phyloP scores from a whole-genome alignment of 202 grass and related monocot genomes.

The Bolboschoenoplectus hybrid region DNA sequence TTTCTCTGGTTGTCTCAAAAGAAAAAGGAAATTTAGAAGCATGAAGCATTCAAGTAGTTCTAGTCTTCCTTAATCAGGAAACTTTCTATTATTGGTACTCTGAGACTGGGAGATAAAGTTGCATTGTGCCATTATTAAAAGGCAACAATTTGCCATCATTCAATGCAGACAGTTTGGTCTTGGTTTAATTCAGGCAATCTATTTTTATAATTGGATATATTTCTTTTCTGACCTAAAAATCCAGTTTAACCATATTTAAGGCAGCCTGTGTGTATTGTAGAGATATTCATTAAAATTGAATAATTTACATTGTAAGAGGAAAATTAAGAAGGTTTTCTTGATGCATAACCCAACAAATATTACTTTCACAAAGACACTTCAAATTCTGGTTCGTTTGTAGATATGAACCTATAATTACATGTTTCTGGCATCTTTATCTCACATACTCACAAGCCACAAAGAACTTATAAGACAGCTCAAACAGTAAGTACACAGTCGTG shows the following conservation, averaged over 20 bases:
- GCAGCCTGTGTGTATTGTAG: neutral
- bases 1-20: neutral
- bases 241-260: conserved; percentile 1
- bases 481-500: neutral
- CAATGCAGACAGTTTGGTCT: neutral
- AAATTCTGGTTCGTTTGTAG: neutral
- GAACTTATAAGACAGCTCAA: conserved; percentile 21
- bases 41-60: neutral
- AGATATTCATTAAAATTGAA: neutral
- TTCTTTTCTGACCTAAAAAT: neutral
- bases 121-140: neutral
- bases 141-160: neutral
- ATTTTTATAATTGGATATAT: neutral
- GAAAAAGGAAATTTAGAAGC: neutral
- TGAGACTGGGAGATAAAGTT: neutral
- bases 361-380: conserved; percentile 4
- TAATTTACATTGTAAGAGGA: neutral
- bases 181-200: neutral
- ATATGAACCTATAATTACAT: neutral
- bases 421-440: neutral
- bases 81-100: neutral
- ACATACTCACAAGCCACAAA: neutral
- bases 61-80: neutral
- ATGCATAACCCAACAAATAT: neutral
- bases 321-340: neutral